phyloP scores from a whole-genome alignment of 805 yeast species.

The Metschnikowia drakensbergensis region DNA sequence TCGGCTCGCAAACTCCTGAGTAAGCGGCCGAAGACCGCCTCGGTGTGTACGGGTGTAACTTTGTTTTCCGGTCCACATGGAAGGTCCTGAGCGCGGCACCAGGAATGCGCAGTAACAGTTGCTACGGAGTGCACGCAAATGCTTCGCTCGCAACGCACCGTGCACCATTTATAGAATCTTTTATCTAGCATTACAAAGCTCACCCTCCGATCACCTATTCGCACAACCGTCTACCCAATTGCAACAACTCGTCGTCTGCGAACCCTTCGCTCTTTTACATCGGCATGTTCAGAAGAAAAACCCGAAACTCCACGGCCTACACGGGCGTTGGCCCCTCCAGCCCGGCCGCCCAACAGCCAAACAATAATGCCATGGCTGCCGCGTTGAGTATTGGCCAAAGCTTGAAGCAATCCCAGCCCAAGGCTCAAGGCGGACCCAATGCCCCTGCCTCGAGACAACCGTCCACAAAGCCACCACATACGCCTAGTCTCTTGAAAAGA shows the following conservation, averaged over 20 bases:
- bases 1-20: too few relatives aligned
- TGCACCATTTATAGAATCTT: constrained; percentile 1
- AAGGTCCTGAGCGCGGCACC: neutral
- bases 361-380: constrained; percentile 40
- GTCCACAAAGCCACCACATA: constrained; percentile 17
- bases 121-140: constrained; percentile 2
- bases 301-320: constrained; percentile 33
- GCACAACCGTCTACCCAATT: neutral
- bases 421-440: constrained; percentile 10
- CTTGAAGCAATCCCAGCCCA: constrained; percentile 20
- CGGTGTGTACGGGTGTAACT: neutral
- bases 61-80: neutral
- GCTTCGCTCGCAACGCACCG: constrained; percentile 4
- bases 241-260: neutral
- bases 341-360: constrained; percentile 33
- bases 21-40: too few relatives aligned
- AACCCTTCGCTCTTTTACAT: neutral
- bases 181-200: neutral
- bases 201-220: neutral
- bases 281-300: constrained; percentile 29
- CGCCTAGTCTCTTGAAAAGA: constrained; percentile 16
- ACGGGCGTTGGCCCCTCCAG: constrained; percentile 41
- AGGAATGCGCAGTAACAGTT: constrained; percentile 4
- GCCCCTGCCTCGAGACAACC: constrained; percentile 10
- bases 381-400: constrained; percentile 41